Evolutionary conservation across 345 rosid species (phyloP).

Genomic region (Rhodamnia argentea): DNA sequence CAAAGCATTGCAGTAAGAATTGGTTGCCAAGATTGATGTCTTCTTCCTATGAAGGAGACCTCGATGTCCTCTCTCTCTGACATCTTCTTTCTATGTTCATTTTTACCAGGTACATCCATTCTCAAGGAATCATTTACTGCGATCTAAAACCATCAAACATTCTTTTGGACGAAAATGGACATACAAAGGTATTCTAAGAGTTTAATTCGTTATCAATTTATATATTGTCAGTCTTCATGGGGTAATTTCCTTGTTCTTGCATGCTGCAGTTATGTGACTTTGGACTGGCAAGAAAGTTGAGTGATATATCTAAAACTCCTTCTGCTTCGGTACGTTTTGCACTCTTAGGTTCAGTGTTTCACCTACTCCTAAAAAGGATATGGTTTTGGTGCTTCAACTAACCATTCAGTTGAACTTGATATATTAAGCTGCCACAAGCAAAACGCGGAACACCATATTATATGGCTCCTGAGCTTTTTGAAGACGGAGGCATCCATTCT

Average conservation of each 20-base stretch:
- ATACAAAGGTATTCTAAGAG: constrained; percentile 45
- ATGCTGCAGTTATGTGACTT: constrained; percentile 88
- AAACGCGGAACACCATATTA: constrained; percentile 97
- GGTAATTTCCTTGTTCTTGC: constrained; percentile 1
- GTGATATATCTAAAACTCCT: constrained; percentile 61
- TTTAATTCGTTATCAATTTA: background rate
- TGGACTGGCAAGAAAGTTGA: constrained; percentile 81
- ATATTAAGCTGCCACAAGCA: constrained; percentile 56
- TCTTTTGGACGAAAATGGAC: constrained; percentile 89
- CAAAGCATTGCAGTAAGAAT: constrained; percentile 73
- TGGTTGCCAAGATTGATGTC: background rate
- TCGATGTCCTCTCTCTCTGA: constrained; percentile 1
- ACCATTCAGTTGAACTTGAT: background rate
- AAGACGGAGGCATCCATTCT: constrained; percentile 95
- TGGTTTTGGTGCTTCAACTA: background rate
- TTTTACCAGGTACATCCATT: constrained; percentile 61
- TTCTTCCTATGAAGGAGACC: background rate
- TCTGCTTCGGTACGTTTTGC: constrained; percentile 48
- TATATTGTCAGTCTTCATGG: background rate
- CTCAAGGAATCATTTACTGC: constrained; percentile 84
- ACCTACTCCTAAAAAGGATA: background rate
- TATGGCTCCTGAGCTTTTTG: constrained; percentile 99
- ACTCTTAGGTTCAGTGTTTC: background rate
- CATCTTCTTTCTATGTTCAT: background rate
- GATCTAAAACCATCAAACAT: constrained; percentile 97